These are phyloP conservation scores for Pythium pectinolyticum DNA, from an alignment of 352 stramenopile genomes.

Conservation along the genomic window DNA sequence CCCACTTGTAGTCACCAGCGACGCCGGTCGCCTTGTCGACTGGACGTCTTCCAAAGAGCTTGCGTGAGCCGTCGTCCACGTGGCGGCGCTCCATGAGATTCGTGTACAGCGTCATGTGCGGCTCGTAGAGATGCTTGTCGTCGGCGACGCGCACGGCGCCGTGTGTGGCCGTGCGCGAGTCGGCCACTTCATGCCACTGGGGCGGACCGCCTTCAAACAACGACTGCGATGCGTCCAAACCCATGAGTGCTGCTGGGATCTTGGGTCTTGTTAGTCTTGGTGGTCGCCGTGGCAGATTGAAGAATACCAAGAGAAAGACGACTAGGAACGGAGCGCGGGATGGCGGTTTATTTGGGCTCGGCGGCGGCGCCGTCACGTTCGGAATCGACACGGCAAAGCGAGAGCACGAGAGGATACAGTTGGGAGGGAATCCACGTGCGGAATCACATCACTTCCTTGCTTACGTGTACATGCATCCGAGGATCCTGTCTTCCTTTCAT, in stretches of 20 bases:
- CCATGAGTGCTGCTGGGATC: too few species aligned
- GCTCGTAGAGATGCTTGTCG: slow-evolving; percentile 29
- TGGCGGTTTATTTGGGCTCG: too few species aligned
- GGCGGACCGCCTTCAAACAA: slow-evolving; percentile 47
- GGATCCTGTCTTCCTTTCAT: too few species aligned
- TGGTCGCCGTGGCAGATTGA: too few species aligned
- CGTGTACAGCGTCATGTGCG: slow-evolving; percentile 48
- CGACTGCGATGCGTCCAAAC: slow-evolving; percentile 47
- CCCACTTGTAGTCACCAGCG: slow-evolving; percentile 38
- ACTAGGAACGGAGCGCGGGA: too few species aligned
- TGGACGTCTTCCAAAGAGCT: slow-evolving; percentile 32
- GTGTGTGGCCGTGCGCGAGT: slow-evolving; percentile 35
- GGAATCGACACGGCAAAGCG: neutral
- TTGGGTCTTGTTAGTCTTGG: too few species aligned
- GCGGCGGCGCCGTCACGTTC: neutral
- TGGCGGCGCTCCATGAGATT: slow-evolving; percentile 39
- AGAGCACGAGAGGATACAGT: neutral
- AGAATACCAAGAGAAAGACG: too few species aligned
- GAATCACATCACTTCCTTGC: too few species aligned
- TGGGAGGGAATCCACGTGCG: too few species aligned
- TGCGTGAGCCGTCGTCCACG: slow-evolving; percentile 26
- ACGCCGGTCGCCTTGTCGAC: slow-evolving; percentile 25
- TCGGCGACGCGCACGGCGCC: slow-evolving; percentile 37
- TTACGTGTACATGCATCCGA: too few species aligned
- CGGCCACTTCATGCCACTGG: slow-evolving; percentile 36